Percentiles rank a stretch among this genome's conserved stretches.
Evolutionary conservation across 1,284 basidiomycete genomes (phyloP).

Genomic region (Papiliotrema laurentii): DNA sequence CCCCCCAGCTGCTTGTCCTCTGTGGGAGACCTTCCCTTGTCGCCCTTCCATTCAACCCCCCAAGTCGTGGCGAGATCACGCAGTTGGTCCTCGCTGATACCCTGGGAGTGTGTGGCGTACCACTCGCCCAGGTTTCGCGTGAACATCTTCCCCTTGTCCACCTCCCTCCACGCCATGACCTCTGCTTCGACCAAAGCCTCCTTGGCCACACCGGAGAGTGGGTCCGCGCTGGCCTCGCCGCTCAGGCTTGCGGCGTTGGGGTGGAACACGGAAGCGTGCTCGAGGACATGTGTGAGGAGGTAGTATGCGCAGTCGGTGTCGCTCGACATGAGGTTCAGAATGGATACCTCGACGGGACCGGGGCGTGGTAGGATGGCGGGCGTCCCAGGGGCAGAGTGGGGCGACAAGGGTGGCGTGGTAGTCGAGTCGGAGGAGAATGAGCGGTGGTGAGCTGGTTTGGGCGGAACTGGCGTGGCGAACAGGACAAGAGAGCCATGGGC

Average conservation of each 20-base stretch:
- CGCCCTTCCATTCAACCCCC: constrained; percentile 15
- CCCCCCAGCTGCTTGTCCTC: neutral
- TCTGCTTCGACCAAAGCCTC: constrained; percentile 26
- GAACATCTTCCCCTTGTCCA: constrained; percentile 37
- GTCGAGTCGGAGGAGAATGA: constrained; percentile 10
- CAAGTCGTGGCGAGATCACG: constrained; percentile 19
- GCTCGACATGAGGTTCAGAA: constrained; percentile 27
- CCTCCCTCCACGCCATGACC: constrained; percentile 35
- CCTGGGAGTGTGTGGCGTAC: constrained; percentile 11
- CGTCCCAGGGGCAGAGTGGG: too few relatives aligned
- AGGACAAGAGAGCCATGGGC: constrained; percentile 33
- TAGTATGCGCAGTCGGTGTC: constrained; percentile 34
- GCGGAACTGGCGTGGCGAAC: constrained; percentile 15
- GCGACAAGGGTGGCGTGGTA: constrained; percentile 4
- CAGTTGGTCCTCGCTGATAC: constrained; percentile 22
- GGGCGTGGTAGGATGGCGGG: constrained; percentile 10
- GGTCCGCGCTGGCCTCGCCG: neutral
- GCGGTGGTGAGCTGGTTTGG: neutral
- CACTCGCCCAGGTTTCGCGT: constrained; percentile 26
- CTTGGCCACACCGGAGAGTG: constrained; percentile 6
- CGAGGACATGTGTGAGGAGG: constrained; percentile 33
- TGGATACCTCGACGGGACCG: constrained; percentile 28
- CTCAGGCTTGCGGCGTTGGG: too few relatives aligned
- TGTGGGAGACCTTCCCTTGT: too few relatives aligned
- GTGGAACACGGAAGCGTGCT: constrained; percentile 1